Conservation (phyloP, 331 rosid species). For the Spiraea crenata region DNA sequence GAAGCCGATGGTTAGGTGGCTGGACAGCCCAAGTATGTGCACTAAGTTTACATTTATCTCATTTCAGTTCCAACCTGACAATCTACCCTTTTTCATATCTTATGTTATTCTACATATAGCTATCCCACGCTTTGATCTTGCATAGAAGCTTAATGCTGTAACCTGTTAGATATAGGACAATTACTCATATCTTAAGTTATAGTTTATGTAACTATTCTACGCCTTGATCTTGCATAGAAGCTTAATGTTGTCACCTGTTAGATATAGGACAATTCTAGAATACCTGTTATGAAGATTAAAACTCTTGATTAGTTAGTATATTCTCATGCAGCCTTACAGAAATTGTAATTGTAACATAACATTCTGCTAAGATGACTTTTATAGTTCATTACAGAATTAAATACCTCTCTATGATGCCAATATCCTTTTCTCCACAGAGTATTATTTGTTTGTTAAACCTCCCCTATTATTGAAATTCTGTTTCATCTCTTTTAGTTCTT, state of each 20-base stretch:
- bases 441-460: background rate
- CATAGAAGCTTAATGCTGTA: background rate
- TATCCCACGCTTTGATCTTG: background rate
- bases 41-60: slow-evolving; percentile 18
- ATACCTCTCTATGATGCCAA: background rate
- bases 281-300: background rate
- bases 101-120: background rate
- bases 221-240: background rate
- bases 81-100: background rate
- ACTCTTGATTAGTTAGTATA: too few relatives aligned
- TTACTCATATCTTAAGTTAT: background rate
- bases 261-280: background rate
- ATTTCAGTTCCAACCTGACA: slow-evolving; percentile 13
- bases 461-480: background rate
- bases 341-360: too few relatives aligned
- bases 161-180: too few relatives aligned
- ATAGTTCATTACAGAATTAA: background rate
- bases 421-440: background rate
- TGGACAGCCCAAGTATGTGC: slow-evolving; percentile 63
- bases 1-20: slow-evolving; percentile 87
- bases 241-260: background rate
- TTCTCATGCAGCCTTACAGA: too few relatives aligned
- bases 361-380: too few relatives aligned
- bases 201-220: background rate
- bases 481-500: background rate